phyloP scores from a whole-genome alignment of 2,329 filamentous ascomycete species.

The Colletotrichum acutatum region DNA sequence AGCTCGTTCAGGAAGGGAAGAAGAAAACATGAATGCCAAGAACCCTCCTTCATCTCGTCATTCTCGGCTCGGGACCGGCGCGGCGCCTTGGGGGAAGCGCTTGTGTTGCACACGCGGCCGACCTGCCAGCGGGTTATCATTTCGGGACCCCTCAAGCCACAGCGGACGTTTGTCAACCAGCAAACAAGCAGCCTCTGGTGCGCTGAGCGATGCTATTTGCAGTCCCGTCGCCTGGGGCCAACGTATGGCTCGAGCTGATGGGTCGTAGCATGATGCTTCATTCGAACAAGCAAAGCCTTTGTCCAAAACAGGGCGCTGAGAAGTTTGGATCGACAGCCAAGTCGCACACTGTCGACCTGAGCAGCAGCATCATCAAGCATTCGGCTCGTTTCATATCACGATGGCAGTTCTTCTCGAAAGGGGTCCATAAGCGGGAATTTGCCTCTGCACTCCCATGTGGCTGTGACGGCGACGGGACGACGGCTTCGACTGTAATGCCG shows the following conservation, averaged over 20 bases:
- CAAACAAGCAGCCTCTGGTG: background rate
- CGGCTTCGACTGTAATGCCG: background rate
- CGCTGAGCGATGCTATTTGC: background rate
- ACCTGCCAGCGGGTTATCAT: conserved; percentile 1
- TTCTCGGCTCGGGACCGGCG: conserved; percentile 15
- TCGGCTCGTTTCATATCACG: background rate
- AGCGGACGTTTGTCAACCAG: background rate
- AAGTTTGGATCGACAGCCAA: background rate
- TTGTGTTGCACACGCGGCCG: conserved; percentile 6
- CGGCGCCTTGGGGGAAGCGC: conserved; percentile 15
- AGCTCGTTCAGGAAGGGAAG: conserved; percentile 11
- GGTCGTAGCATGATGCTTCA: conserved; percentile 14
- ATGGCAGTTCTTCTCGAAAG: background rate
- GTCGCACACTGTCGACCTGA: conserved; percentile 10
- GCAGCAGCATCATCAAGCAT: conserved; percentile 2
- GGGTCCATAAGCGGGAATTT: background rate
- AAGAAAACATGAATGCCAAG: conserved; percentile 12
- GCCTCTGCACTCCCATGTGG: background rate
- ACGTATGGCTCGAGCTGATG: background rate
- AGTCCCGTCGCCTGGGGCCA: conserved; percentile 3
- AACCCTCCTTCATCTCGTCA: conserved; percentile 11
- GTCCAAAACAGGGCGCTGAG: background rate
- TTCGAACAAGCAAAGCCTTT: conserved; percentile 16
- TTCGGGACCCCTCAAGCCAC: conserved; percentile 14
- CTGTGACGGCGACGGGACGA: background rate